phyloP scores from a whole-genome alignment of 139 green algal species.

The Auxenochlorella pyrenoidosa region DNA sequence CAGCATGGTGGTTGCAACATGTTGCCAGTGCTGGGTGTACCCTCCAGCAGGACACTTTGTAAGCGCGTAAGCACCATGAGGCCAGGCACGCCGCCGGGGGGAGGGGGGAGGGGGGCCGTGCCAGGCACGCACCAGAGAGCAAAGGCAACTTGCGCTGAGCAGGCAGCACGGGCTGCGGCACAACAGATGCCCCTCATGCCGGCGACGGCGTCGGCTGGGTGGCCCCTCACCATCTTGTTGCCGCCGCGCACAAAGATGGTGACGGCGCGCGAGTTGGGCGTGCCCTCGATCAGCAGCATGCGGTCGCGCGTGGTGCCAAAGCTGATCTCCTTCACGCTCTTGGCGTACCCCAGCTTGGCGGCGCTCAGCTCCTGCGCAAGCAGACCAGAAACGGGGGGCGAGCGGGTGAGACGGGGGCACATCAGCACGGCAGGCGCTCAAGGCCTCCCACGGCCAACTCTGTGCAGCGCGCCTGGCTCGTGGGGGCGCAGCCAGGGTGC shows the following conservation, averaged over 20 bases:
- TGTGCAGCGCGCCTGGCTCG: no score
- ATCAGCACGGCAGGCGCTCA: no score
- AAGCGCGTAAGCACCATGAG: no score
- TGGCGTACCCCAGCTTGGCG: conserved; percentile 94
- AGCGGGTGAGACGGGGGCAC: no score
- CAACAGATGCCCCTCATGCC: background rate
- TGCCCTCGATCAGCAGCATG: conserved; percentile 97
- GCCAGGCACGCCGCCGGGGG: no score
- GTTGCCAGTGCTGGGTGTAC: no score
- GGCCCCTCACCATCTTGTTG: conserved; percentile 92
- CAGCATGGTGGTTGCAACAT: no score
- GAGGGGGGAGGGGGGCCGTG: background rate
- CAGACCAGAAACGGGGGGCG: background rate
- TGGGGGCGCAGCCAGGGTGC: no score
- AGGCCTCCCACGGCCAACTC: no score
- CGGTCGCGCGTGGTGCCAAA: conserved; percentile 99
- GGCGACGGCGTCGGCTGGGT: no score
- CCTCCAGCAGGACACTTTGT: no score
- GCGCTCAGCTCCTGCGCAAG: conserved; percentile 78
- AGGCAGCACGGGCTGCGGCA: no score
- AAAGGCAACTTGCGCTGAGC: conserved; percentile 30
- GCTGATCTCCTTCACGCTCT: conserved; percentile 74
- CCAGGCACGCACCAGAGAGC: background rate
- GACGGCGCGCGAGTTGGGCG: conserved; percentile 92
- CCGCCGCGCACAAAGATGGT: conserved; percentile 97